Conservation (phyloP, 495 filamentous ascomycete species). For the Hyaloscypha finlandica region DNA sequence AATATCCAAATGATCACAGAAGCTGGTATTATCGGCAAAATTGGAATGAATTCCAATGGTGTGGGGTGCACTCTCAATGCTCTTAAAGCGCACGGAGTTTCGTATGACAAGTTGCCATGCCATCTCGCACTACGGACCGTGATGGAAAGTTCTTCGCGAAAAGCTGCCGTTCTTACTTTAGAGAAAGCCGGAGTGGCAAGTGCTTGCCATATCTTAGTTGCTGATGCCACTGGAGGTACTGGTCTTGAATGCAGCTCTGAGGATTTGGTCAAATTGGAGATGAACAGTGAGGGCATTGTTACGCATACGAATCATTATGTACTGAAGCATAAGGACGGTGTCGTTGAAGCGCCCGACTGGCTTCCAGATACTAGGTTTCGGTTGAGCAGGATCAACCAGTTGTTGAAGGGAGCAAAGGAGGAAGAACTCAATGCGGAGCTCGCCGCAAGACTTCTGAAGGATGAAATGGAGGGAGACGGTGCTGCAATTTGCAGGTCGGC, state of each 20-base stretch:
- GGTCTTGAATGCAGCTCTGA: constrained; percentile 61
- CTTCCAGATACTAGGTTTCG: constrained; percentile 23
- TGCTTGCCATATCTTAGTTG: constrained; percentile 62
- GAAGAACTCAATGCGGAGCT: constrained; percentile 4
- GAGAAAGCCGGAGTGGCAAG: constrained; percentile 58
- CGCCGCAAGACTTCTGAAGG: constrained; percentile 18
- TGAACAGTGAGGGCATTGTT: constrained; percentile 49
- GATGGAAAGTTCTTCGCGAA: constrained; percentile 56
- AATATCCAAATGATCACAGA: constrained; percentile 49
- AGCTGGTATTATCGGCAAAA: constrained; percentile 74
- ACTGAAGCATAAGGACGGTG: constrained; percentile 7
- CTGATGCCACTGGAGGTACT: constrained; percentile 50
- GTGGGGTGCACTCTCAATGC: constrained; percentile 71
- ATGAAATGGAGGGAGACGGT: constrained; percentile 22
- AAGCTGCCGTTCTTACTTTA: constrained; percentile 51
- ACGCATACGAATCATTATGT: constrained; percentile 68
- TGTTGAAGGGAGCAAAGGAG: constrained; percentile 19
- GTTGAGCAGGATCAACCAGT: constrained; percentile 19
- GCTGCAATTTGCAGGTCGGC: constrained; percentile 23
- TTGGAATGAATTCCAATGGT: constrained; percentile 63
- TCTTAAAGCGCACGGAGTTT: constrained; percentile 59
- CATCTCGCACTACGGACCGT: constrained; percentile 63
- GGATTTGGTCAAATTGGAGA: constrained; percentile 51
- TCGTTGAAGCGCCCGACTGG: constrained; percentile 39
- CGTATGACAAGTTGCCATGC: constrained; percentile 55